Percentiles rank a stretch among this genome's conserved stretches.
Evolutionary conservation across 1,139 yeast species (phyloP).

Genomic region (Trichomonascaceae sp.): DNA sequence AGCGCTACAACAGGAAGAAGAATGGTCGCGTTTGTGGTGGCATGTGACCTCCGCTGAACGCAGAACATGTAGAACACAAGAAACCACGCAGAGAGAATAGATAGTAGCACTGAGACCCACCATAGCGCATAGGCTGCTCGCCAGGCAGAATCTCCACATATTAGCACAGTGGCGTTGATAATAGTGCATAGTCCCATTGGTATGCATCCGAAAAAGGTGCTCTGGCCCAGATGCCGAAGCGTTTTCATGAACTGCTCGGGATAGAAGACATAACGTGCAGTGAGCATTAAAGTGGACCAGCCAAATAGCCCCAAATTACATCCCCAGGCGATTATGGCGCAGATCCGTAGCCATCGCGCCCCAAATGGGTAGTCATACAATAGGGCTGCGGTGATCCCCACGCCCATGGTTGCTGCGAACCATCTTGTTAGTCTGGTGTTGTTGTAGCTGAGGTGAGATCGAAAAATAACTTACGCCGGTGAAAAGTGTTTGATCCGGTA

Average conservation of each 20-base stretch:
- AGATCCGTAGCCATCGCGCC: slow-evolving; percentile 43
- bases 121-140: slow-evolving; percentile 39
- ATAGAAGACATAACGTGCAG: slow-evolving; percentile 28
- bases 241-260: slow-evolving; percentile 27
- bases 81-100: slow-evolving; percentile 47
- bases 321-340: slow-evolving; percentile 46
- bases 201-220: slow-evolving; percentile 60
- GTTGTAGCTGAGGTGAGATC: neutral
- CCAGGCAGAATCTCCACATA: slow-evolving; percentile 22
- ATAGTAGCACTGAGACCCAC: slow-evolving; percentile 48
- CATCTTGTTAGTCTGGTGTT: slow-evolving; percentile 24
- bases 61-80: slow-evolving; percentile 32
- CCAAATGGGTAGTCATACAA: slow-evolving; percentile 54
- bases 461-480: neutral
- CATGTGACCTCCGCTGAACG: slow-evolving; percentile 27
- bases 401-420: slow-evolving; percentile 75
- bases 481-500: slow-evolving; percentile 1
- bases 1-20: slow-evolving; percentile 64
- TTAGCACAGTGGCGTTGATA: slow-evolving; percentile 37
- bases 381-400: slow-evolving; percentile 55
- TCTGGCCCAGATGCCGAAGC: slow-evolving; percentile 34
- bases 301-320: slow-evolving; percentile 38
- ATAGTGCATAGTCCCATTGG: slow-evolving; percentile 69
- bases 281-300: slow-evolving; percentile 28
- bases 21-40: slow-evolving; percentile 30